Evolutionary conservation across 169 alveolate genomes (phyloP).

Genomic region (Cystoisospora suis): DNA sequence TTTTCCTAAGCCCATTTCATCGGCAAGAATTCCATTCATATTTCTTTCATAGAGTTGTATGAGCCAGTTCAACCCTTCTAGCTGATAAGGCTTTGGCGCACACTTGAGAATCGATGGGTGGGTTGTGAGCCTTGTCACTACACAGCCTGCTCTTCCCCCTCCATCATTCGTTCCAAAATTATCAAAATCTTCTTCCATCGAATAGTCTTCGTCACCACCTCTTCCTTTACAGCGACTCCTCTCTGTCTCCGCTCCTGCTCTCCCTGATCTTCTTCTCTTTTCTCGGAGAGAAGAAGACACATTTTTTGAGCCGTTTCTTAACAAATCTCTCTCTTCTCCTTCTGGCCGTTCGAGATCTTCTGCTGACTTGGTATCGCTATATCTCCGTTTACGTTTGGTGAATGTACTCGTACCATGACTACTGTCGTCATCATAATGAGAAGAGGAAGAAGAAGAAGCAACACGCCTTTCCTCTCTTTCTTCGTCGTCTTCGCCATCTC

Average conservation of each 20-base stretch:
- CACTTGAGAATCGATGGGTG: slow-evolving; percentile 39
- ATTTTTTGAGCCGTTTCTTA: too few relatives aligned
- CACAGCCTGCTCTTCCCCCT: background rate
- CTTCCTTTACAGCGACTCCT: too few relatives aligned
- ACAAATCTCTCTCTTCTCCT: too few relatives aligned
- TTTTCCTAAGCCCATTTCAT: slow-evolving; percentile 69
- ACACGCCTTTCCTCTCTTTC: background rate
- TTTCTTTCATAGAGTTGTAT: slow-evolving; percentile 85
- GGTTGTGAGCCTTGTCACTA: slow-evolving; percentile 9
- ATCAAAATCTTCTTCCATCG: background rate
- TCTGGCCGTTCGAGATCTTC: too few relatives aligned
- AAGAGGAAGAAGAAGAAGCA: too few relatives aligned
- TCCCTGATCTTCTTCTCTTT: background rate
- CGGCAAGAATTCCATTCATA: slow-evolving; percentile 68
- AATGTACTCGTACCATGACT: too few relatives aligned
- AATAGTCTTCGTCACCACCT: background rate
- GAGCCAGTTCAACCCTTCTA: slow-evolving; percentile 91
- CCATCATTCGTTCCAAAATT: background rate
- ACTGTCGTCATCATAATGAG: too few relatives aligned
- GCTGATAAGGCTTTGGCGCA: slow-evolving; percentile 84
- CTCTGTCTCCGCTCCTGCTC: background rate
- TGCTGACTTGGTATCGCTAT: too few relatives aligned
- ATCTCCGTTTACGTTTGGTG: too few relatives aligned
- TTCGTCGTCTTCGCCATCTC: background rate
- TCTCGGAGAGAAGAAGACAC: too few relatives aligned